Percentiles rank a stretch among this genome's conserved stretches.
Evolutionary conservation across 2,329 filamentous ascomycete genomes (phyloP).

Genomic region (Cercospora sp.): DNA sequence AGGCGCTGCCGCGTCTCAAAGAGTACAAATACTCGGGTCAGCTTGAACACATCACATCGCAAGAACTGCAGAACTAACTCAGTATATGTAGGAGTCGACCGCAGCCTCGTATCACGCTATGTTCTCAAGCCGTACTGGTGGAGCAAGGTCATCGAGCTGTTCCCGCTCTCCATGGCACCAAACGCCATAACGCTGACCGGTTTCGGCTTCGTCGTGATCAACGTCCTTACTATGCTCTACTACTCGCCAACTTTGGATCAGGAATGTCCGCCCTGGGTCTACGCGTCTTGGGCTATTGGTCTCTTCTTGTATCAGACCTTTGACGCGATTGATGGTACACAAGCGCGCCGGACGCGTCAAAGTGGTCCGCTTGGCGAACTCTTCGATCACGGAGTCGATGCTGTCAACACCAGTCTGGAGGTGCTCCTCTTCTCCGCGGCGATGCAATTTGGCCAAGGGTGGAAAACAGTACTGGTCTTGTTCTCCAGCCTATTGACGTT

Average conservation of each 20-base stretch:
- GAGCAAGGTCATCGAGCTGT: constrained; percentile 88
- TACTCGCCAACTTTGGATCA: constrained; percentile 93
- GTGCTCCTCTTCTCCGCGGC: constrained; percentile 87
- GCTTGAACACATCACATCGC: neutral
- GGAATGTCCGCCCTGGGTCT: constrained; percentile 94
- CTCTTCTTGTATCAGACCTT: constrained; percentile 98
- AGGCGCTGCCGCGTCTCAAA: constrained; percentile 81
- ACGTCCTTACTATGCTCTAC: constrained; percentile 89
- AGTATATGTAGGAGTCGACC: constrained; percentile 66
- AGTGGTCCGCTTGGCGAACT: constrained; percentile 93
- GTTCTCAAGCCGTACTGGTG: constrained; percentile 97
- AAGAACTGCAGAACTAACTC: neutral
- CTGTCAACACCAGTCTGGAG: constrained; percentile 92
- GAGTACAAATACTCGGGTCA: constrained; percentile 78
- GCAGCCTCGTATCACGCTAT: constrained; percentile 86
- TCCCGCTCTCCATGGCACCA: constrained; percentile 90
- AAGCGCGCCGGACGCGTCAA: constrained; percentile 89
- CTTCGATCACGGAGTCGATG: constrained; percentile 97
- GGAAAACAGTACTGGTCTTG: constrained; percentile 79
- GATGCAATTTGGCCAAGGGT: constrained; percentile 90
- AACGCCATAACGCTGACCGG: constrained; percentile 80
- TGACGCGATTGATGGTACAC: constrained; percentile 91
- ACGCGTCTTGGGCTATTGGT: constrained; percentile 84
- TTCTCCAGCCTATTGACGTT: constrained; percentile 71
- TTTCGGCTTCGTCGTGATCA: constrained; percentile 84